A percentile compares a stretch with the other conserved stretches of the same genome.
Evolutionary conservation across 164 flowering plant genomes (phyloP).

Genomic region (Stephania japonica): DNA sequence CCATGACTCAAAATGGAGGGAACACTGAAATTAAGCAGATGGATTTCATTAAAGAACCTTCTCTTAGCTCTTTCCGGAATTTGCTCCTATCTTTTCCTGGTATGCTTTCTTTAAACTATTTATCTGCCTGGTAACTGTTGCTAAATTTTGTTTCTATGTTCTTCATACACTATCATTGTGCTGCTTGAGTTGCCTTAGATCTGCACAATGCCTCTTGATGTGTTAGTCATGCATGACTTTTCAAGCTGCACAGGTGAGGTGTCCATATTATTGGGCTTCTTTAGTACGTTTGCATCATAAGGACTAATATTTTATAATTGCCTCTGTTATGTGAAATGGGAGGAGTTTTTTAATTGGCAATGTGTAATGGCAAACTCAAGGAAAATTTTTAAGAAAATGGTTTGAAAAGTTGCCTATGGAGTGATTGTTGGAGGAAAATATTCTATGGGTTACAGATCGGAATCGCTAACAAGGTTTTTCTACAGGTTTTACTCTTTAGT

Average conservation of each 20-base stretch:
- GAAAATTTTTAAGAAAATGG: background rate
- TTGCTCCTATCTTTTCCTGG: slow-evolving; percentile 74
- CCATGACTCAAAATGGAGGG: slow-evolving; percentile 13
- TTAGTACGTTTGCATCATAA: background rate
- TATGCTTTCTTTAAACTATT: slow-evolving; percentile 17
- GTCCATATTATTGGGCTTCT: background rate
- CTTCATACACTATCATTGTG: background rate
- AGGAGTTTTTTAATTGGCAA: too few relatives aligned
- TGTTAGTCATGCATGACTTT: background rate
- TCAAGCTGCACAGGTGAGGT: background rate
- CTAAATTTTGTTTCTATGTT: background rate
- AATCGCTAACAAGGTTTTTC: too few relatives aligned
- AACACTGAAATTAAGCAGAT: slow-evolving; percentile 35
- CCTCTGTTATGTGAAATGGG: background rate
- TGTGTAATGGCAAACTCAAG: too few relatives aligned
- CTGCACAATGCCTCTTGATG: background rate
- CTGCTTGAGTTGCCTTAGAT: too few relatives aligned
- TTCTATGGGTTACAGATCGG: too few relatives aligned
- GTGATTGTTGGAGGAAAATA: background rate
- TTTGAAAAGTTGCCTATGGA: background rate
- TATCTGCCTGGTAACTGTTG: too few relatives aligned
- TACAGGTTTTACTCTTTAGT: too few relatives aligned
- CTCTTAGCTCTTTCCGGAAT: slow-evolving; percentile 36
- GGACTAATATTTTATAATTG: background rate
- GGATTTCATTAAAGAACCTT: slow-evolving; percentile 51